Evolutionary conservation across 2,329 filamentous ascomycete species (phyloP), one percentile per base, ranked within the genome.

Genomic region (Pseudogymnoascus sp.): DNA sequence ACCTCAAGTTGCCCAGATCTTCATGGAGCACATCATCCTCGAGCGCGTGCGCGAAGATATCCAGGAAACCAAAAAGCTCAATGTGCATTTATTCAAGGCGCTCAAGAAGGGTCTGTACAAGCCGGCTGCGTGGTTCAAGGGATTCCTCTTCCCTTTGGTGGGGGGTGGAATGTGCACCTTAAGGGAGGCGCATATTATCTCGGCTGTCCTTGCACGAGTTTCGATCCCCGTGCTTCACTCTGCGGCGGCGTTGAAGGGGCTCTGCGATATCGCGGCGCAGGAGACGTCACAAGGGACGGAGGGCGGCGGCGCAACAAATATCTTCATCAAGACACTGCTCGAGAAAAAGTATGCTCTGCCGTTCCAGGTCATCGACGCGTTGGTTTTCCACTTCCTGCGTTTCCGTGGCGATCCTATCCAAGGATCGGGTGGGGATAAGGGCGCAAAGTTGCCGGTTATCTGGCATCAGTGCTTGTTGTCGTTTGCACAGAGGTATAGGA

Each of bases 321-420:
- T 96, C 69, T 96, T 99, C 76, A 96, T 99, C 77, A 91, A 91
- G 73, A 87, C 91, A 0, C 83, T 99, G 39, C 80, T 99, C 3
- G 93, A 97, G 77, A 99, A 99, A 83, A 96, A 96, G 73, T 97
- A 99, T 70, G 95, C 95, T 0, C 80, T 99, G 10, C 95, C 93
- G 0, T 97, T 90, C 78, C 93, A 96, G 76, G 93, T 96, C 62
- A 87, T 99, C 60, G 95, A 99, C 71, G 88, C 92, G 1, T 80
- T 97, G 1, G 95, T 99, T 8, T 97, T 97, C 79, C 93, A 99
- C 76, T 99, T 99, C 76, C 76, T 97, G 66, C 88, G 95, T 14
- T 97, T 96, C 79, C 84, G 90, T 36, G 89, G 84, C 62, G 86
- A 90, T 66, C 83, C 86, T 2, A 80, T 82, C 16, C 79, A 79